These are phyloP conservation scores for Boletus rex-veris DNA, from an alignment of 768 basidiomycete species.

Conservation along the genomic window DNA sequence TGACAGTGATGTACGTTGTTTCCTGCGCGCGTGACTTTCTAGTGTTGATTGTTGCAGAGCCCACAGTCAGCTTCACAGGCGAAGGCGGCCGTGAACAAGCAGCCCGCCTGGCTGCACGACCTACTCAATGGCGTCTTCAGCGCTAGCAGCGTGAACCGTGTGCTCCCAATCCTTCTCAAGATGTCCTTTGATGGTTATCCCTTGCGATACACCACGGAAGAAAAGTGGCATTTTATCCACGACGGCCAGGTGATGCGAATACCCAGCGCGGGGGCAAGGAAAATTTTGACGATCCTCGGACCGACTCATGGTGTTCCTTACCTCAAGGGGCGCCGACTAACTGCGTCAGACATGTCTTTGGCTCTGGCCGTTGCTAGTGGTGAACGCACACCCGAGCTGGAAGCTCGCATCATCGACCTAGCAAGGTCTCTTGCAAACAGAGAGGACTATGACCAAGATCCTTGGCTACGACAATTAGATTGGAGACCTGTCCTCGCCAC, in stretches of 20 bases:
- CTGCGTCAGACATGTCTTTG: conserved; percentile 40
- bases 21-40: neutral
- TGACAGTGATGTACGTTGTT: conserved; percentile 20
- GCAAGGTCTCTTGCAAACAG: conserved; percentile 37
- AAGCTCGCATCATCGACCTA: conserved; percentile 37
- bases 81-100: conserved; percentile 6
- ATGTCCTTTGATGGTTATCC: conserved; percentile 61
- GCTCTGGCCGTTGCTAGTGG: conserved; percentile 46
- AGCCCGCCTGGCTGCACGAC: conserved; percentile 58
- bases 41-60: conserved; percentile 6
- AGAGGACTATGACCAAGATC: conserved; percentile 35
- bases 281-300: conserved; percentile 44
- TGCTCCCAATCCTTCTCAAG: conserved; percentile 66
- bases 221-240: conserved; percentile 65
- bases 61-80: neutral
- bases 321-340: conserved; percentile 42
- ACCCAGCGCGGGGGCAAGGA: conserved; percentile 41
- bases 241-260: conserved; percentile 35
- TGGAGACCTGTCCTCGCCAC: conserved; percentile 46
- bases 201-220: conserved; percentile 47
- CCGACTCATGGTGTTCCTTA: conserved; percentile 44
- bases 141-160: conserved; percentile 38
- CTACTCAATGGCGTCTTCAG: conserved; percentile 42
- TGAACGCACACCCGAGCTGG: conserved; percentile 34
- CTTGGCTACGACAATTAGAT: conserved; percentile 64